phyloP scores from a whole-genome alignment of 345 rosid species.

The Microthlaspi erraticum region DNA sequence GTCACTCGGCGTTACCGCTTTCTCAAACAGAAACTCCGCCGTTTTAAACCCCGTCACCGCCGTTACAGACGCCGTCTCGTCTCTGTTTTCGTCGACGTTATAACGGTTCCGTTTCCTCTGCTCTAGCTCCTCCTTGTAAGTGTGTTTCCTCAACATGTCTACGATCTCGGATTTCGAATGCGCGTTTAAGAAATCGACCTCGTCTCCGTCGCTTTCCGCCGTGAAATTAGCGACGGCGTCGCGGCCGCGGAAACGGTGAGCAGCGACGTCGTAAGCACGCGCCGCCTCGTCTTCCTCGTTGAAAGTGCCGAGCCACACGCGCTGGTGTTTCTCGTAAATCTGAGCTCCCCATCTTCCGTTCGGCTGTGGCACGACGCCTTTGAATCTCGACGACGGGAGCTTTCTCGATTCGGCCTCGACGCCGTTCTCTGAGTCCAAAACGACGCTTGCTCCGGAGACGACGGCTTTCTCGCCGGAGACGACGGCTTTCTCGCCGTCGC shows the following conservation, averaged over 20 bases:
- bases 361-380: slow-evolving; percentile 98
- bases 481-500: slow-evolving; percentile 28
- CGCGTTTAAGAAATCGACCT: slow-evolving; percentile 58
- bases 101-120: slow-evolving; percentile 56
- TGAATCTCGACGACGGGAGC: slow-evolving; percentile 84
- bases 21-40: slow-evolving; percentile 80
- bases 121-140: slow-evolving; percentile 73
- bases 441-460: slow-evolving; percentile 53
- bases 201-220: slow-evolving; percentile 47
- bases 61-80: slow-evolving; percentile 46
- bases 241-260: slow-evolving; percentile 80
- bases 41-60: slow-evolving; percentile 37
- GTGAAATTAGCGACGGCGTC: slow-evolving; percentile 82
- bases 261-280: slow-evolving; percentile 81
- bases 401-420: slow-evolving; percentile 81
- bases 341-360: slow-evolving; percentile 98
- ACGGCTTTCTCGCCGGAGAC: slow-evolving; percentile 38
- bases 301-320: slow-evolving; percentile 95
- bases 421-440: slow-evolving; percentile 63
- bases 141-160: slow-evolving; percentile 89
- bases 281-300: slow-evolving; percentile 87
- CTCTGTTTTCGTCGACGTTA: slow-evolving; percentile 1
- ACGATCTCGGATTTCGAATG: slow-evolving; percentile 90
- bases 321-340: slow-evolving; percentile 94
- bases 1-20: slow-evolving; percentile 89